A percentile compares a stretch with the other conserved stretches of the same genome.
These are phyloP conservation scores for Dryadomyces quercivorus DNA, from an alignment of 2,329 filamentous ascomycete species.

Conservation along the genomic window DNA sequence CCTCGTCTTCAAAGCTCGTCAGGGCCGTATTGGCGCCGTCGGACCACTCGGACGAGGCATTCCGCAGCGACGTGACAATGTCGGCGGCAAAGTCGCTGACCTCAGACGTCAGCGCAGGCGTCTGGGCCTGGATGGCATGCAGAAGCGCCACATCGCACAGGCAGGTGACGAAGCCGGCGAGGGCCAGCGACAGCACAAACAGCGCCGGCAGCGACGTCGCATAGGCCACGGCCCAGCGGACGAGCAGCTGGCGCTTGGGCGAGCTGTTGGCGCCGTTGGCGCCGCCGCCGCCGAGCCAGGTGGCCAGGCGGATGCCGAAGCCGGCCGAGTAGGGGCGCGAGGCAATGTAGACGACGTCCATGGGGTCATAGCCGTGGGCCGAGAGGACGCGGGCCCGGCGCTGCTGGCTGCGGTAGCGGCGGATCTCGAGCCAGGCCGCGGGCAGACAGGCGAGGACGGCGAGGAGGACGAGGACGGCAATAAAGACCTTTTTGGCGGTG, in stretches of 20 bases:
- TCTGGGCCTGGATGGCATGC: slow-evolving; percentile 57
- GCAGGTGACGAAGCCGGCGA: slow-evolving; percentile 73
- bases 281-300: slow-evolving; percentile 23
- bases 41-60: slow-evolving; percentile 67
- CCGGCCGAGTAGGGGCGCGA: slow-evolving; percentile 67
- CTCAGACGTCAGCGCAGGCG: slow-evolving; percentile 61
- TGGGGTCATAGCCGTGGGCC: slow-evolving; percentile 57
- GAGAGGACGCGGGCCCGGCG: slow-evolving; percentile 50
- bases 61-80: slow-evolving; percentile 59
- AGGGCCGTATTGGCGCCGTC: slow-evolving; percentile 64
- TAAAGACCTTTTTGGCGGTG: slow-evolving; percentile 60
- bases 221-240: slow-evolving; percentile 77
- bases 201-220: slow-evolving; percentile 73
- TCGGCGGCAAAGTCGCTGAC: slow-evolving; percentile 70
- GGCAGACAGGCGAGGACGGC: slow-evolving; percentile 64
- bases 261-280: slow-evolving; percentile 11
- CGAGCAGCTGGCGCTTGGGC: slow-evolving; percentile 54
- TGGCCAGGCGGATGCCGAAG: slow-evolving; percentile 58
- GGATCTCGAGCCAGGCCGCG: slow-evolving; percentile 72
- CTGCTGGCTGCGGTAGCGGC: slow-evolving; percentile 62
- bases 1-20: slow-evolving; percentile 35
- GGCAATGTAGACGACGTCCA: slow-evolving; percentile 82
- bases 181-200: slow-evolving; percentile 72
- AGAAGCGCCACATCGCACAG: slow-evolving; percentile 75
- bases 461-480: slow-evolving; percentile 58